These are phyloP conservation scores for Candida sanyaensis DNA, from an alignment of 1,139 yeast genomes.

Conservation along the genomic window DNA sequence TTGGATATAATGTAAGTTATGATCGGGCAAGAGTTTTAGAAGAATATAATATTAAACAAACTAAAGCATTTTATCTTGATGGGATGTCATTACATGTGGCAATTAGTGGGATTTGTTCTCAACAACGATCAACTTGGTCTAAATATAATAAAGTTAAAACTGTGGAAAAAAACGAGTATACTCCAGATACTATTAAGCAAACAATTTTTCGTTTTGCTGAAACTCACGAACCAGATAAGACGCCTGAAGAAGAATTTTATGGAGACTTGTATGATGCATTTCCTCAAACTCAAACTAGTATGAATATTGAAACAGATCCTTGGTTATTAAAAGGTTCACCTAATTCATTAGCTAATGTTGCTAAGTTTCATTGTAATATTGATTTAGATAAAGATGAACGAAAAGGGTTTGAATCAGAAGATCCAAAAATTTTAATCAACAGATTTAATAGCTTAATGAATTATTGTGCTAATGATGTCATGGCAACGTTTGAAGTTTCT, in stretches of 20 bases:
- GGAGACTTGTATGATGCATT: conserved; percentile 10
- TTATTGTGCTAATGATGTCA: conserved; percentile 88
- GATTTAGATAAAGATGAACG: conserved; percentile 67
- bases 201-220: neutral
- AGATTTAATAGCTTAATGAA: conserved; percentile 62
- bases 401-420: conserved; percentile 59
- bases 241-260: conserved; percentile 27
- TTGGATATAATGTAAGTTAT: conserved; percentile 90
- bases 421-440: conserved; percentile 55
- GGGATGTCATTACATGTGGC: conserved; percentile 95
- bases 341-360: conserved; percentile 82
- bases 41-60: conserved; percentile 69
- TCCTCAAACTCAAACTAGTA: conserved; percentile 10
- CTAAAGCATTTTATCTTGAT: conserved; percentile 81
- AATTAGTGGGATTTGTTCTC: conserved; percentile 87
- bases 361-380: conserved; percentile 74
- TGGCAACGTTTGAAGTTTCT: conserved; percentile 71
- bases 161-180: conserved; percentile 25
- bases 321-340: conserved; percentile 80
- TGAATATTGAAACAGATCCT: conserved; percentile 56
- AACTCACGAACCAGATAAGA: neutral
- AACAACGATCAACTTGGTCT: conserved; percentile 82
- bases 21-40: conserved; percentile 87
- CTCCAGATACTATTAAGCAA: neutral
- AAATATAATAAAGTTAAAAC: conserved; percentile 48